These are phyloP conservation scores for Ceratocystiopsis sp. DNA, from an alignment of 2,329 filamentous ascomycete species.

Conservation along the genomic window DNA sequence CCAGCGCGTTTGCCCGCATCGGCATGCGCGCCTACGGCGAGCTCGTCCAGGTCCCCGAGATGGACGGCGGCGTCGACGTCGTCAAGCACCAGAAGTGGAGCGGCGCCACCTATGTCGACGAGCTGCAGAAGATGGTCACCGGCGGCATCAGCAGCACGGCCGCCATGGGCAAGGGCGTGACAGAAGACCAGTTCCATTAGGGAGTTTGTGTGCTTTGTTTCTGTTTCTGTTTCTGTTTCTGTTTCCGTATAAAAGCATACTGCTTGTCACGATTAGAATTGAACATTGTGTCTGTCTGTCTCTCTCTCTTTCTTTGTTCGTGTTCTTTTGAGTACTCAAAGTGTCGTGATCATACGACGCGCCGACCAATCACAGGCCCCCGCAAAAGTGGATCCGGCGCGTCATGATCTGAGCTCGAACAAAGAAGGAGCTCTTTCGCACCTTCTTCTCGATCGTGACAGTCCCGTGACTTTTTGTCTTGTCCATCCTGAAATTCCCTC, in stretches of 20 bases:
- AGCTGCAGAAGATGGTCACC: constrained; percentile 90
- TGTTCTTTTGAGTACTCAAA: too few relatives aligned
- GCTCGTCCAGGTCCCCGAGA: constrained; percentile 95
- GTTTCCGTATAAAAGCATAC: not conserved
- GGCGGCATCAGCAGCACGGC: constrained; percentile 83
- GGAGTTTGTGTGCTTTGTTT: not conserved
- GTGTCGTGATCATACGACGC: too few relatives aligned
- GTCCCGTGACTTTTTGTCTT: not conserved
- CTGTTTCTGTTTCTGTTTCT: not conserved
- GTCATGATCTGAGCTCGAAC: too few relatives aligned
- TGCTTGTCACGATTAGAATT: not conserved
- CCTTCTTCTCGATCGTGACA: too few relatives aligned
- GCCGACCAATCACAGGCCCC: too few relatives aligned
- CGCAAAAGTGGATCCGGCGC: too few relatives aligned
- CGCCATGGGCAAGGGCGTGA: constrained; percentile 95
- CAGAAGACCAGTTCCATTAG: constrained; percentile 84
- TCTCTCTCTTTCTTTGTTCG: too few relatives aligned
- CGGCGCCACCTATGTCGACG: constrained; percentile 87
- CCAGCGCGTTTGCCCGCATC: constrained; percentile 58
- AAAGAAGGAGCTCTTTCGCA: too few relatives aligned
- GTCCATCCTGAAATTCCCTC: too few relatives aligned
- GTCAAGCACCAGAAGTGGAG: constrained; percentile 99
- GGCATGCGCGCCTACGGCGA: constrained; percentile 97
- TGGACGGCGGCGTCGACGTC: constrained; percentile 76
- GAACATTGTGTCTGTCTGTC: too few relatives aligned